Conservation (phyloP, 768 basidiomycete genomes). For the Pulveroboletus ravenelii region DNA sequence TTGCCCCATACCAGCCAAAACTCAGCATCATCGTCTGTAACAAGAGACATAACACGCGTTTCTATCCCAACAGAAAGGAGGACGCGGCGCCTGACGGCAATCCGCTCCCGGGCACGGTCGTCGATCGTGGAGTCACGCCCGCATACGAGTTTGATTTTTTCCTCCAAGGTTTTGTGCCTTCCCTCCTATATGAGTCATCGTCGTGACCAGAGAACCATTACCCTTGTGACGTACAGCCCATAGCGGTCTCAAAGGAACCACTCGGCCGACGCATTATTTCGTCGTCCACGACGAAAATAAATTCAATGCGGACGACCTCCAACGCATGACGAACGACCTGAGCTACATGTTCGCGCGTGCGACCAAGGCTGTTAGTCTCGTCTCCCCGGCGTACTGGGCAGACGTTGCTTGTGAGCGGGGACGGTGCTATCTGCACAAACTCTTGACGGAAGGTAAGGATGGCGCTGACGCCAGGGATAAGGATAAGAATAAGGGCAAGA, state of each 20-base stretch:
- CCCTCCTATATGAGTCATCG: background rate
- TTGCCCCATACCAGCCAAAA: slow-evolving; percentile 41
- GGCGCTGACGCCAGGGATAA: slow-evolving; percentile 17
- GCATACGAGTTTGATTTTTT: slow-evolving; percentile 55
- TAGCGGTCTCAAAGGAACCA: slow-evolving; percentile 40
- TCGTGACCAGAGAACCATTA: background rate
- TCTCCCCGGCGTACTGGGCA: slow-evolving; percentile 38
- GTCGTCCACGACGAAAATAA: slow-evolving; percentile 51
- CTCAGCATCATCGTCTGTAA: slow-evolving; percentile 53
- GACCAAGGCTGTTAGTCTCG: slow-evolving; percentile 42
- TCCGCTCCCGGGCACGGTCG: slow-evolving; percentile 50
- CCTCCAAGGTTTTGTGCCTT: slow-evolving; percentile 37
- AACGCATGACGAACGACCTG: slow-evolving; percentile 47
- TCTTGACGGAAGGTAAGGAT: slow-evolving; percentile 33
- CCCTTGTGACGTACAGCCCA: slow-evolving; percentile 27
- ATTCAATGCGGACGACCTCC: slow-evolving; percentile 45
- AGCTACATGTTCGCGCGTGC: slow-evolving; percentile 57
- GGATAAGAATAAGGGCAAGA: slow-evolving; percentile 13
- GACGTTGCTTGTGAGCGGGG: slow-evolving; percentile 52
- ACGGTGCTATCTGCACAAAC: slow-evolving; percentile 45
- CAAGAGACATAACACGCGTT: slow-evolving; percentile 53
- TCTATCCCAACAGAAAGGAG: slow-evolving; percentile 41
- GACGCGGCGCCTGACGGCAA: slow-evolving; percentile 44
- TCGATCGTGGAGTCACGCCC: slow-evolving; percentile 51
- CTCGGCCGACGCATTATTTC: slow-evolving; percentile 51